Evolutionary conservation across 176 grass and related monocot genomes (phyloP).

Genomic region (Eragrostis nindensis): DNA sequence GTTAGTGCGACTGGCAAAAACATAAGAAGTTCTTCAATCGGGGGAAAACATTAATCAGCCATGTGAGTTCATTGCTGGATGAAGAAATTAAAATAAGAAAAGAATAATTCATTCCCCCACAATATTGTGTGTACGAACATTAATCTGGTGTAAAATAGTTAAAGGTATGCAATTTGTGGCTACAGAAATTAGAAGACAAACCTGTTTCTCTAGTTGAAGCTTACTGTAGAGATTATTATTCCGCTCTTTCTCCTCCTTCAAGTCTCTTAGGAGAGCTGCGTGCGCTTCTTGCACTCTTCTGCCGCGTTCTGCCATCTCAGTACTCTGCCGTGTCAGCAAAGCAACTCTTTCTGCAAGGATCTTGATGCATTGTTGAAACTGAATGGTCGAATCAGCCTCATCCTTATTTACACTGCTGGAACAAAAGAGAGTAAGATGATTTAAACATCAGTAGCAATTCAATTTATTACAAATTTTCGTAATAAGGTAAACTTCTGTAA

Average conservation of each 20-base stretch:
- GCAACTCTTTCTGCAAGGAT: constrained; percentile 79
- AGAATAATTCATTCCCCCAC: not conserved
- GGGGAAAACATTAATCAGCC: not conserved
- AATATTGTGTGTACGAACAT: not conserved
- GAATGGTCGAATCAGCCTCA: constrained; percentile 70
- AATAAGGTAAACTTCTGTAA: constrained; percentile 24
- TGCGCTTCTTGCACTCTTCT: constrained; percentile 60
- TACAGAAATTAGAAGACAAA: constrained; percentile 41
- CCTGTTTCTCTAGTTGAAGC: constrained; percentile 93
- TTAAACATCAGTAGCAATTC: not conserved
- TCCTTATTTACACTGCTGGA: constrained; percentile 79
- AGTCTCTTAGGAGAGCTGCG: constrained; percentile 58
- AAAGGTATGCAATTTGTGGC: constrained; percentile 8
- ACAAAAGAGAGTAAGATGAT: constrained; percentile 32
- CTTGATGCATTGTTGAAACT: constrained; percentile 94
- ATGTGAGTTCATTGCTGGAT: not conserved
- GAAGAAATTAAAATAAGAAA: not conserved
- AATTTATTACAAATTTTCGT: not conserved
- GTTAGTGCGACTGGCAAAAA: constrained; percentile 2
- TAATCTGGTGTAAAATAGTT: not conserved
- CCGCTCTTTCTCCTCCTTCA: constrained; percentile 81
- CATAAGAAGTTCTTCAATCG: not conserved
- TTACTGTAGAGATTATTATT: constrained; percentile 71
- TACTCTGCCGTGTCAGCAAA: constrained; percentile 59
- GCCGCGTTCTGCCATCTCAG: constrained; percentile 60